These are phyloP conservation scores for Tephrocybe sp. DNA, from an alignment of 768 basidiomycete genomes.

Conservation along the genomic window DNA sequence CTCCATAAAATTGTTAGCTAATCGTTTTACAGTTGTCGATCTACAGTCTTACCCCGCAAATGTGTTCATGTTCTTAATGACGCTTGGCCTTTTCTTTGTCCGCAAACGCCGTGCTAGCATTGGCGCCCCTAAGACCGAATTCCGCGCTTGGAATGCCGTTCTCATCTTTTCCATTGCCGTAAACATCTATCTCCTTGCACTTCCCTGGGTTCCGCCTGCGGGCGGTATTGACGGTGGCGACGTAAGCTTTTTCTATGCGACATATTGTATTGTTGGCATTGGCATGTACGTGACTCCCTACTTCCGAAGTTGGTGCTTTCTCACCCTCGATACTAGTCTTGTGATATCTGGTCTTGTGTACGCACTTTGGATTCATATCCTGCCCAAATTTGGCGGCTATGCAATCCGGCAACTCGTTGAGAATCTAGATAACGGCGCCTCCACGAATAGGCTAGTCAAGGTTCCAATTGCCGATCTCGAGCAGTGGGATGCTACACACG, in stretches of 20 bases:
- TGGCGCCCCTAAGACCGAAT: conserved; percentile 33
- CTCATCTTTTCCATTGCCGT: conserved; percentile 34
- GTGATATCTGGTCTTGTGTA: conserved; percentile 30
- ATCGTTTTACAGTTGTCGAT: conserved; percentile 28
- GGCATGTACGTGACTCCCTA: conserved; percentile 27
- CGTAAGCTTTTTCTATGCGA: conserved; percentile 43
- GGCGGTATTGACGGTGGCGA: conserved; percentile 39
- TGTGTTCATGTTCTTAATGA: conserved; percentile 35
- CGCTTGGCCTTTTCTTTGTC: conserved; percentile 34
- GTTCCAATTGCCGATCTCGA: conserved; percentile 29
- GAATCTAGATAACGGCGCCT: conserved; percentile 32
- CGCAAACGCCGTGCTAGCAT: conserved; percentile 31
- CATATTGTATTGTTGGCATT: conserved; percentile 39
- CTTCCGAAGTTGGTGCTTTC: not conserved
- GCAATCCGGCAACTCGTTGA: conserved; percentile 47
- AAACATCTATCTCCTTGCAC: conserved; percentile 39
- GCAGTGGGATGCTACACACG: conserved; percentile 35
- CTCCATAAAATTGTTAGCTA: not conserved
- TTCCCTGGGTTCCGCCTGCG: conserved; percentile 42
- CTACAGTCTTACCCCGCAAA: conserved; percentile 40
- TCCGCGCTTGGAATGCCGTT: conserved; percentile 37
- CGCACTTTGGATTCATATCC: conserved; percentile 34
- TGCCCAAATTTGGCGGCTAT: conserved; percentile 45
- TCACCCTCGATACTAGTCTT: conserved; percentile 21
- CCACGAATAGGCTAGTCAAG: conserved; percentile 29